A percentile compares a stretch with the other conserved stretches of the same genome.
Evolutionary conservation across 176 grass and related monocot species (phyloP).

Genomic region (Calamus simplicifolius): DNA sequence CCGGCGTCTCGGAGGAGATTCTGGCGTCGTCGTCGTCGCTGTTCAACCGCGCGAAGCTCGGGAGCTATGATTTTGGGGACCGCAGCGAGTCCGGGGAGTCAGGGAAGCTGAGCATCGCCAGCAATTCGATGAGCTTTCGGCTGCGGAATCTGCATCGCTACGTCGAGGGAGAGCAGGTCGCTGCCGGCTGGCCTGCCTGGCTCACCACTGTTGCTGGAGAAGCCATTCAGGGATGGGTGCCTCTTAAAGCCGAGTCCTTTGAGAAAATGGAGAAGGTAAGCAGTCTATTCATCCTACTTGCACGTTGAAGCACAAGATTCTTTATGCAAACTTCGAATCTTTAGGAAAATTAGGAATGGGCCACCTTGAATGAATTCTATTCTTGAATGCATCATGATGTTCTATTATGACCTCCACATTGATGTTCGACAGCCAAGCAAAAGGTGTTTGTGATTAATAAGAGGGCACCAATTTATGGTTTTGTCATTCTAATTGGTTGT

Average conservation of each 20-base stretch:
- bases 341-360: no score
- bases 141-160: constrained; percentile 35
- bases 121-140: constrained; percentile 16
- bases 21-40: constrained; percentile 25
- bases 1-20: constrained; percentile 5
- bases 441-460: no score
- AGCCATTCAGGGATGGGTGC: constrained; percentile 89
- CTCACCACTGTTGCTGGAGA: constrained; percentile 79
- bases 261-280: constrained; percentile 78
- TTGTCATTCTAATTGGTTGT: no score
- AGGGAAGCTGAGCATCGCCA: constrained; percentile 9
- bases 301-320: neutral
- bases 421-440: no score
- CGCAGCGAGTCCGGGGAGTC: constrained; percentile 23
- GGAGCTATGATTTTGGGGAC: neutral
- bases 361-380: no score
- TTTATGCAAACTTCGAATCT: no score
- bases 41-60: constrained; percentile 31
- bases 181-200: constrained; percentile 85
- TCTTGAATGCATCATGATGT: no score
- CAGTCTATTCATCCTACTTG: neutral
- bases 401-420: no score
- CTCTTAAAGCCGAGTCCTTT: constrained; percentile 65
- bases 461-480: no score
- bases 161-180: constrained; percentile 54